phyloP scores from a whole-genome alignment of 2,329 filamentous ascomycete genomes.

The Bipolaris gigantea region DNA sequence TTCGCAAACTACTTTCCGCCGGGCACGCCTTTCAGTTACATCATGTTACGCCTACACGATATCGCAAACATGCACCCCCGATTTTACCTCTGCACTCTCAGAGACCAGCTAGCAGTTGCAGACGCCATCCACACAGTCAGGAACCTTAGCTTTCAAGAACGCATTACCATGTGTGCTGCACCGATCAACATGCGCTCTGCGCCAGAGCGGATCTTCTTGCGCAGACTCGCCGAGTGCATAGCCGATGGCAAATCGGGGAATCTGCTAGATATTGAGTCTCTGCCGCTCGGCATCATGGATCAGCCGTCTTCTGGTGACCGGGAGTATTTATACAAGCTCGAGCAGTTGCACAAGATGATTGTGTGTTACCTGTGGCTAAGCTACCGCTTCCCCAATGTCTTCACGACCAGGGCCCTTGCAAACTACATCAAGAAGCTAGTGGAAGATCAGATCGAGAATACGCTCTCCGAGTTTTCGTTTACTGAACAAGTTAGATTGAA shows the following conservation, averaged over 20 bases:
- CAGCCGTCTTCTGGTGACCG: conserved; percentile 48
- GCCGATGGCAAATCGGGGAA: conserved; percentile 67
- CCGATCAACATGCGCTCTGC: conserved; percentile 63
- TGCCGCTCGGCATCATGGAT: conserved; percentile 77
- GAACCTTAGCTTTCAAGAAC: conserved; percentile 69
- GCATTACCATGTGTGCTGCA: conserved; percentile 72
- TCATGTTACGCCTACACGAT: conserved; percentile 74
- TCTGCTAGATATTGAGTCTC: conserved; percentile 68
- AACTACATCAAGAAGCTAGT: conserved; percentile 77
- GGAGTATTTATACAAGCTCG: conserved; percentile 68
- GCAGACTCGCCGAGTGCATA: conserved; percentile 69
- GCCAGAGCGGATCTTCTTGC: conserved; percentile 54
- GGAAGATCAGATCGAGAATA: conserved; percentile 72
- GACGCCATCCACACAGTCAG: conserved; percentile 73
- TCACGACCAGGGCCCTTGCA: conserved; percentile 72
- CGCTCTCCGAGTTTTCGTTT: conserved; percentile 61
- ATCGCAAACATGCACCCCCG: conserved; percentile 64
- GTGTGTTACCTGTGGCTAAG: conserved; percentile 92
- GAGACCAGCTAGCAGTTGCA: conserved; percentile 66
- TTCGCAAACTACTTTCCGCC: conserved; percentile 83
- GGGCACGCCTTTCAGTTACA: conserved; percentile 78
- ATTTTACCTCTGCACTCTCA: conserved; percentile 71
- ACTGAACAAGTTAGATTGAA: conserved; percentile 17
- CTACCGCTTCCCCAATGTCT: conserved; percentile 82
- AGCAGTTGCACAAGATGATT: conserved; percentile 77